Evolutionary conservation across 1,284 basidiomycete species (phyloP), one percentile per base, ranked within the genome.

Genomic region (Agroathelia rolfsii): DNA sequence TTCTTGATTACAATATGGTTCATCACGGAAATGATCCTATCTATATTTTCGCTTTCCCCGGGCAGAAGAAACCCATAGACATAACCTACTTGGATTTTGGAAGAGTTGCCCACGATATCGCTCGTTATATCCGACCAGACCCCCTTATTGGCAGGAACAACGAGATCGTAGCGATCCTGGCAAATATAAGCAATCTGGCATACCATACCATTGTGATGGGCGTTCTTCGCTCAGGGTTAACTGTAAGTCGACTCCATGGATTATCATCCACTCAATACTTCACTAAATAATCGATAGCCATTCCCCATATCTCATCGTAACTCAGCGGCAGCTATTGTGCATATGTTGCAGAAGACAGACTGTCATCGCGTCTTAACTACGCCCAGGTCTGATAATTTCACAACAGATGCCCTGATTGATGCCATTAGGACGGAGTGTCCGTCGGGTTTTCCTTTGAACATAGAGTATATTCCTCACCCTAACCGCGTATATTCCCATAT

Each of bases 281-380:
- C n/a, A n/a, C n/a, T 12, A 4, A 37, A 16, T 14, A 16, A 10
- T 28, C 15, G 9, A 4, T 12, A 52, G 52, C 47, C 50, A 0
- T 51, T 55, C 31, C 51, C 47, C 1, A 57, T 63, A 30, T 61
- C 62, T 0, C 55, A 51, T 3, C 52, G 59, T 2, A 61, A 60
- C 31, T 53, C 60, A 1, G 30, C 53, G 0, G 46, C 52, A 3
- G 57, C 59, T 0, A 40, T 61, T 4, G 36, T 39, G 2, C 45
- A 58, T 31, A 44, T 63, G 36, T 39, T 62, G 30, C 41, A 36
- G 32, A 53, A 48, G 36, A 51, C 49, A 0, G 39, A 39, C 1
- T 53, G 50, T 10, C 49, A 44, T 27, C 52, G 53, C 8, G 5
- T 64, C 15, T 38, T 63, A 5, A 46, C 49, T 1, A 59, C 58